A percentile compares a stretch with the other conserved stretches of the same genome.
These are phyloP conservation scores for Seiridium unicorne DNA, from an alignment of 2,329 filamentous ascomycete genomes.

Conservation along the genomic window DNA sequence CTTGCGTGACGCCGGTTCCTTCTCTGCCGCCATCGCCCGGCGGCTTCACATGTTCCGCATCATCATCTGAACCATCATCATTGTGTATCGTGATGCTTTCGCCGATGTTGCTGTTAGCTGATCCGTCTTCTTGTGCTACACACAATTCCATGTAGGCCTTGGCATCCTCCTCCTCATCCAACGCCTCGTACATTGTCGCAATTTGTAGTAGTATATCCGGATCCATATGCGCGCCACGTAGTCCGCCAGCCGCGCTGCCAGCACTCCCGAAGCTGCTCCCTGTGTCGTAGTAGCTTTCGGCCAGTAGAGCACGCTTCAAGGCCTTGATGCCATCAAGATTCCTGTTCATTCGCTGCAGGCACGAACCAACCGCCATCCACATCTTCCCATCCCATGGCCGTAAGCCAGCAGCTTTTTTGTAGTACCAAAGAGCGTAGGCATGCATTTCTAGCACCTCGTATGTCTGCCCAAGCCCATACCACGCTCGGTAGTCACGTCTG, in stretches of 20 bases:
- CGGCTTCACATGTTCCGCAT: conserved; percentile 32
- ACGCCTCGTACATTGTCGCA: conserved; percentile 80
- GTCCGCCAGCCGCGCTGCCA: conserved; percentile 39
- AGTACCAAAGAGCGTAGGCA: conserved; percentile 95
- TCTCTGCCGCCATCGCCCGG: conserved; percentile 26
- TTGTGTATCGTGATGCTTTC: conserved; percentile 56
- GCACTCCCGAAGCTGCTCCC: conserved; percentile 54
- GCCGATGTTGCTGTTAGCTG: conserved; percentile 36
- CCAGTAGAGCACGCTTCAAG: conserved; percentile 85
- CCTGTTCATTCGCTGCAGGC: conserved; percentile 85
- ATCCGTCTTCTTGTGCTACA: conserved; percentile 85
- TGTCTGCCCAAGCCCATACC: conserved; percentile 95
- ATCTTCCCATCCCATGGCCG: conserved; percentile 98
- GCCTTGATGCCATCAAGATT: conserved; percentile 91
- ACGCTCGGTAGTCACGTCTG: conserved; percentile 91
- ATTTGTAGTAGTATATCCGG: conserved; percentile 91
- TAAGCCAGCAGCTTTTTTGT: conserved; percentile 89
- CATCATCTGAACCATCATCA: conserved; percentile 42
- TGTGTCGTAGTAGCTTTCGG: conserved; percentile 80
- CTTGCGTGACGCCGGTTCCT: conserved; percentile 82
- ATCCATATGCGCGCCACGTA: conserved; percentile 66
- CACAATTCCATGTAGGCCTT: conserved; percentile 96
- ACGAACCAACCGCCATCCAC: conserved; percentile 95
- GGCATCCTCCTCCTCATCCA: conserved; percentile 75
- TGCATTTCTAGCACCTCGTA: conserved; percentile 99